These are phyloP conservation scores for Citrullus amarus DNA, from an alignment of 306 rosid species.

Conservation along the genomic window DNA sequence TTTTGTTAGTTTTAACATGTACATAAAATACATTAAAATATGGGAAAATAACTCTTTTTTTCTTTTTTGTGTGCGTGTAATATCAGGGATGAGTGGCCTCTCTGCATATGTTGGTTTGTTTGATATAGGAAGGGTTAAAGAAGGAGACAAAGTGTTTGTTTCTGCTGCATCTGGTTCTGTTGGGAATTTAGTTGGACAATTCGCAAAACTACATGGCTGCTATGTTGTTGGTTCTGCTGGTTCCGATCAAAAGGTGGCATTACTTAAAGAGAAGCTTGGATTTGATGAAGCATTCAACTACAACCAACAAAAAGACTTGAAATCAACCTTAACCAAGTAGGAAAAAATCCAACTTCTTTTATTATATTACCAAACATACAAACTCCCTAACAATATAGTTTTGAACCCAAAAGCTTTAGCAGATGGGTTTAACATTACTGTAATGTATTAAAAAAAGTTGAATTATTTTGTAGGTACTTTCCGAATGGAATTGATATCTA, in stretches of 20 bases:
- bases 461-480: conserved; percentile 29
- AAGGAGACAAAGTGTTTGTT: conserved; percentile 64
- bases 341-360: too few relatives aligned
- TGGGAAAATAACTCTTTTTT: too few relatives aligned
- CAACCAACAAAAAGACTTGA: conserved; percentile 51
- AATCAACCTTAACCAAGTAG: conserved; percentile 40
- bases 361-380: too few relatives aligned
- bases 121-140: conserved; percentile 31
- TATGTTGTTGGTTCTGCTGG: conserved; percentile 75
- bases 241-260: conserved; percentile 45
- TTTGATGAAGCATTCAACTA: conserved; percentile 78
- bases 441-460: too few relatives aligned
- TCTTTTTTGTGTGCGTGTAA: too few relatives aligned
- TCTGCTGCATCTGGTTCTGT: conserved; percentile 65
- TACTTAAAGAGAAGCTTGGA: conserved; percentile 52
- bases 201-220: conserved; percentile 63
- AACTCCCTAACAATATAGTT: too few relatives aligned
- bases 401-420: too few relatives aligned
- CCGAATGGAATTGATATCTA: conserved; percentile 64
- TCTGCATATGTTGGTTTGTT: too few relatives aligned
- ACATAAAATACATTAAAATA: too few relatives aligned
- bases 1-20: too few relatives aligned
- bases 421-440: too few relatives aligned
- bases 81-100: too few relatives aligned
- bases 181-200: conserved; percentile 63